Percentiles rank a stretch among this genome's conserved stretches.
Conservation (phyloP, 2,329 filamentous ascomycete genomes). For the Trichoderma semiorbis region DNA sequence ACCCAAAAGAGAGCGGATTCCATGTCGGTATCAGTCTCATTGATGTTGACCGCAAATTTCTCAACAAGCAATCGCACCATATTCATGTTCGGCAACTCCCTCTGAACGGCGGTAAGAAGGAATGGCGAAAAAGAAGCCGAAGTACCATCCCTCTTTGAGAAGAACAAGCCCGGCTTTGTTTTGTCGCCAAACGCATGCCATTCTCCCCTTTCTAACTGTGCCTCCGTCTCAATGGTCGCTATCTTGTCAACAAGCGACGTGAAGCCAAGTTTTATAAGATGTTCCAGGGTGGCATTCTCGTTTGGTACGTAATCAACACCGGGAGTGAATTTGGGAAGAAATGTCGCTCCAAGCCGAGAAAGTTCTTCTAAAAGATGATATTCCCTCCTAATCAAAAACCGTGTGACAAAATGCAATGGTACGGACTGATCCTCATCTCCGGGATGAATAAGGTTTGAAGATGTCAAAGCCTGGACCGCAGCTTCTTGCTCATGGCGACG, state of each 20-base stretch:
- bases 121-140: slow-evolving; percentile 17
- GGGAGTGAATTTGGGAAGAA: slow-evolving; percentile 5
- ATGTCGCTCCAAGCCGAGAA: slow-evolving; percentile 15
- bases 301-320: neutral
- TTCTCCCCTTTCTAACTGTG: slow-evolving; percentile 15
- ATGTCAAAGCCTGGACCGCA: neutral
- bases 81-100: slow-evolving; percentile 34
- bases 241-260: slow-evolving; percentile 23
- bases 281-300: neutral
- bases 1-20: slow-evolving; percentile 21
- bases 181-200: slow-evolving; percentile 24
- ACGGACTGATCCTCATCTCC: neutral
- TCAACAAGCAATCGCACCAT: slow-evolving; percentile 35
- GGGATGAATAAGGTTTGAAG: neutral
- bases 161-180: slow-evolving; percentile 22
- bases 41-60: slow-evolving; percentile 32
- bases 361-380: slow-evolving; percentile 25
- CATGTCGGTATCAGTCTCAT: slow-evolving; percentile 20
- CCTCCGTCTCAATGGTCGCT: slow-evolving; percentile 14
- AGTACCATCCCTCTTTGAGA: neutral
- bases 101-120: slow-evolving; percentile 28
- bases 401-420: neutral
- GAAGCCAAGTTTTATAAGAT: slow-evolving; percentile 23
- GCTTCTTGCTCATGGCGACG: neutral
- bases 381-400: slow-evolving; percentile 21